These are phyloP conservation scores for Vigna radiata DNA, from an alignment of 306 rosid genomes.

Conservation along the genomic window DNA sequence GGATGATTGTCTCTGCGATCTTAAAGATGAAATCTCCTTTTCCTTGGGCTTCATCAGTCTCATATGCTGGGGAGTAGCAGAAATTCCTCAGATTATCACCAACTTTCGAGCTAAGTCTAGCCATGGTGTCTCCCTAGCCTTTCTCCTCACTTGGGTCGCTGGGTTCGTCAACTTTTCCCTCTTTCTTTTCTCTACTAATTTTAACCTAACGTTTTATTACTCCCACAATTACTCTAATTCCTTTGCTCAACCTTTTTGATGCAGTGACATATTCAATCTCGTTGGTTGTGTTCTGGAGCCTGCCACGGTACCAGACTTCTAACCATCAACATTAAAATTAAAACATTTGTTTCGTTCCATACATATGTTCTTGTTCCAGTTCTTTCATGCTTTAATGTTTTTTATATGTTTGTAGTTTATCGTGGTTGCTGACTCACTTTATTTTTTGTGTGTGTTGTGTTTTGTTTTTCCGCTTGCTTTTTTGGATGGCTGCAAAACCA, in stretches of 20 bases:
- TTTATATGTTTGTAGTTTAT: not conserved
- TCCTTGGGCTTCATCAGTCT: slow-evolving; percentile 70
- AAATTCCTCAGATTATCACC: slow-evolving; percentile 91
- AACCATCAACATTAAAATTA: not conserved
- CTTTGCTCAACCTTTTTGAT: not conserved
- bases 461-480: not conserved
- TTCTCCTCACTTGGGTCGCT: slow-evolving; percentile 95
- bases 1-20: slow-evolving; percentile 83
- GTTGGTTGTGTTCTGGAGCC: slow-evolving; percentile 92
- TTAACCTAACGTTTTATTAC: not conserved
- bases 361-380: not conserved
- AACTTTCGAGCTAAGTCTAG: slow-evolving; percentile 81
- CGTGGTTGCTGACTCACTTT: not conserved
- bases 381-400: not conserved
- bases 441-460: not conserved
- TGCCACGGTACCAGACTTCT: slow-evolving; percentile 72
- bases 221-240: not conserved
- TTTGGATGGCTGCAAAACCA: slow-evolving; percentile 54
- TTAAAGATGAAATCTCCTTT: slow-evolving; percentile 74
- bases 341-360: not conserved
- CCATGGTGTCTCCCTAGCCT: slow-evolving; percentile 87
- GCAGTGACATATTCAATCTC: slow-evolving; percentile 82
- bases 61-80: slow-evolving; percentile 86
- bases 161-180: slow-evolving; percentile 55
- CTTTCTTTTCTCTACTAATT: not conserved